Conservation (phyloP, 1,284 basidiomycete species). For the Macrocystidia cucumis region DNA sequence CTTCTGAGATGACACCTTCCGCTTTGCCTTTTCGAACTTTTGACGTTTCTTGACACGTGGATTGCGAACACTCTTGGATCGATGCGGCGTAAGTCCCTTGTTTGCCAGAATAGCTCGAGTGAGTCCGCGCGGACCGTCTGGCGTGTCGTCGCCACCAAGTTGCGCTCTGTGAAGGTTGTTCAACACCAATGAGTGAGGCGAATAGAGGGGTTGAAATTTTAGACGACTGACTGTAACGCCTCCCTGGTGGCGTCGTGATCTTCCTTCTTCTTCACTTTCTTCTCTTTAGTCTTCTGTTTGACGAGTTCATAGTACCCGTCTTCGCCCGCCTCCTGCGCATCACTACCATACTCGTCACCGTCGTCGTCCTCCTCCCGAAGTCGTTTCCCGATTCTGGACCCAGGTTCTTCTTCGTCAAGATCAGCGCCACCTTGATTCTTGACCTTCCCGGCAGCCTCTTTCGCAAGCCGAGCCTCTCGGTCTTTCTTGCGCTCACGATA, state of each 20-base stretch:
- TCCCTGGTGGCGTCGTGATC: slow-evolving; percentile 66
- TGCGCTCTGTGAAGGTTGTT: slow-evolving; percentile 31
- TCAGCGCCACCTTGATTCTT: slow-evolving; percentile 55
- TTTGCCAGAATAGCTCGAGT: slow-evolving; percentile 89
- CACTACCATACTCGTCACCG: slow-evolving; percentile 35
- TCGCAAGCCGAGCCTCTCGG: slow-evolving; percentile 42
- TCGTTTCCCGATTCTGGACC: slow-evolving; percentile 27
- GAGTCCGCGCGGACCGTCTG: slow-evolving; percentile 73
- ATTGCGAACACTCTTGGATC: slow-evolving; percentile 84
- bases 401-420: slow-evolving; percentile 52
- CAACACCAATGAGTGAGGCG: no score
- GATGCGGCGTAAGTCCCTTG: slow-evolving; percentile 85
- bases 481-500: slow-evolving; percentile 64
- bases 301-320: slow-evolving; percentile 88
- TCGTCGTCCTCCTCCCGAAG: slow-evolving; percentile 39
- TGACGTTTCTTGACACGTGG: slow-evolving; percentile 93
- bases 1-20: slow-evolving; percentile 82
- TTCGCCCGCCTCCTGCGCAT: slow-evolving; percentile 31
- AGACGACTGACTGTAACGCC: slow-evolving; percentile 35
- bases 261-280: slow-evolving; percentile 73
- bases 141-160: slow-evolving; percentile 36
- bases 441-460: slow-evolving; percentile 38
- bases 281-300: slow-evolving; percentile 62
- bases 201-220: slow-evolving; percentile 5
- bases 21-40: slow-evolving; percentile 90